Evolutionary conservation across 2,329 filamentous ascomycete species (phyloP).

Genomic region (Fusarium oligoseptatum): DNA sequence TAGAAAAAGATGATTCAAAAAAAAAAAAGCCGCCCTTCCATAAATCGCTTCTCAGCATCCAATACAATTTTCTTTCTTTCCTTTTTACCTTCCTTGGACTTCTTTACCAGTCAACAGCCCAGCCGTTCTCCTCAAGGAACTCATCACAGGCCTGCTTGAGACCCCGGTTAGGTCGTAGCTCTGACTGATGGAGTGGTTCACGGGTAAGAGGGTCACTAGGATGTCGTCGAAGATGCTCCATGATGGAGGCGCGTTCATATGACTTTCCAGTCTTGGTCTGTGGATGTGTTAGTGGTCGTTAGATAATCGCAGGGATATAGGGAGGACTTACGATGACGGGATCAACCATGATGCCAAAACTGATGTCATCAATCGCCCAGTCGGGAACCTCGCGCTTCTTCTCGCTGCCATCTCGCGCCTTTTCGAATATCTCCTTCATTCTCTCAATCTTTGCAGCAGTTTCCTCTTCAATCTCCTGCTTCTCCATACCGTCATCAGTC

Average conservation of each 20-base stretch:
- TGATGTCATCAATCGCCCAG: conserved; percentile 82
- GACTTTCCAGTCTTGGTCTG: conserved; percentile 88
- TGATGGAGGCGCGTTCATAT: conserved; percentile 87
- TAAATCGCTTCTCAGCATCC: not conserved
- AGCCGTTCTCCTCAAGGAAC: conserved; percentile 88
- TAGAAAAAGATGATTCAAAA: not conserved
- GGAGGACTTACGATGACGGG: conserved; percentile 66
- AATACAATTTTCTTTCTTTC: not conserved
- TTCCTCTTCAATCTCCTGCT: conserved; percentile 61
- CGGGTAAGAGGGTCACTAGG: conserved; percentile 87
- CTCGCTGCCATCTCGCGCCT: conserved; percentile 58
- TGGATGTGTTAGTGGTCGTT: conserved; percentile 30
- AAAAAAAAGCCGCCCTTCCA: not conserved
- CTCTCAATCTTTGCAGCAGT: conserved; percentile 60
- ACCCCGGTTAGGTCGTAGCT: conserved; percentile 85
- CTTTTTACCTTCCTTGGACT: not conserved
- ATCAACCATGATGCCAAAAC: conserved; percentile 80
- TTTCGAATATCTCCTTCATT: conserved; percentile 65
- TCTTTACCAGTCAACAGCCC: conserved; percentile 88
- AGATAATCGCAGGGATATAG: no score
- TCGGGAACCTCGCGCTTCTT: conserved; percentile 75
- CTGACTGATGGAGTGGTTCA: conserved; percentile 75
- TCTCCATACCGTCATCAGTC: conserved; percentile 62
- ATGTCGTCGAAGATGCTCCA: conserved; percentile 84
- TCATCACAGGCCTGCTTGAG: conserved; percentile 87